Percentiles rank a stretch among this genome's conserved stretches.
These are phyloP conservation scores for Aspergillus sp. DNA, from an alignment of 2,329 filamentous ascomycete species.

Conservation along the genomic window DNA sequence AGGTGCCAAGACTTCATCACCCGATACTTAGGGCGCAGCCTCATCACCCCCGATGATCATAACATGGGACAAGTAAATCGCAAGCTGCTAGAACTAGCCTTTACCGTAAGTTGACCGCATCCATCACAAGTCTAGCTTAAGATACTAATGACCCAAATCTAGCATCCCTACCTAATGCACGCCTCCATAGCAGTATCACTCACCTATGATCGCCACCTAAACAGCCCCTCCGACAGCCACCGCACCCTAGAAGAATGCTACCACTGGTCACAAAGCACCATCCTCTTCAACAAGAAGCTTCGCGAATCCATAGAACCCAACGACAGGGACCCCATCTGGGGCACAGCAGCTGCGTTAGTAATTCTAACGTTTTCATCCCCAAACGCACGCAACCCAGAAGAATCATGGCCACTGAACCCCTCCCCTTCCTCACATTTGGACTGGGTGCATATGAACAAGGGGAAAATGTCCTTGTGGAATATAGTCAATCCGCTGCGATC, in stretches of 20 bases:
- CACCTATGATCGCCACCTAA: slow-evolving; percentile 38
- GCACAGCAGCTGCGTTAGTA: slow-evolving; percentile 47
- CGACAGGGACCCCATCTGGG: slow-evolving; percentile 53
- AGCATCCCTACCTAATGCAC: slow-evolving; percentile 52
- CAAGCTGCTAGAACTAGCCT: slow-evolving; percentile 42
- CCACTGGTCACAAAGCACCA: slow-evolving; percentile 48
- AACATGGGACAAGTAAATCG: slow-evolving; percentile 44
- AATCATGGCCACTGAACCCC: slow-evolving; percentile 59
- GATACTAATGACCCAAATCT: slow-evolving; percentile 2
- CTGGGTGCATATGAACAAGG: slow-evolving; percentile 61
- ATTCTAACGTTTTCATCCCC: slow-evolving; percentile 46
- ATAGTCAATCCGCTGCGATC: slow-evolving; percentile 52
- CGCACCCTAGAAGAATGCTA: slow-evolving; percentile 45
- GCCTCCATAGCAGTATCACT: slow-evolving; percentile 48
- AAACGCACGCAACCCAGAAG: slow-evolving; percentile 43
- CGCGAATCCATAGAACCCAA: slow-evolving; percentile 33
- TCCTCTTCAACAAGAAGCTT: slow-evolving; percentile 44
- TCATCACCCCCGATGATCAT: slow-evolving; percentile 41
- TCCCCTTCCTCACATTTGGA: slow-evolving; percentile 51
- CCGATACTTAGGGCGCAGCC: slow-evolving; percentile 43
- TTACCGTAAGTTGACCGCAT: slow-evolving; percentile 35
- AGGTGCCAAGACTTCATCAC: slow-evolving; percentile 48
- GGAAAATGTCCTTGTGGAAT: slow-evolving; percentile 58
- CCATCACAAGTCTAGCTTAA: no score
- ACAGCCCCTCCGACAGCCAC: slow-evolving; percentile 20